A percentile compares a stretch with the other conserved stretches of the same genome.
phyloP scores from a whole-genome alignment of 192 early-diverging fungal species.

The Lobosporangium transversale region DNA sequence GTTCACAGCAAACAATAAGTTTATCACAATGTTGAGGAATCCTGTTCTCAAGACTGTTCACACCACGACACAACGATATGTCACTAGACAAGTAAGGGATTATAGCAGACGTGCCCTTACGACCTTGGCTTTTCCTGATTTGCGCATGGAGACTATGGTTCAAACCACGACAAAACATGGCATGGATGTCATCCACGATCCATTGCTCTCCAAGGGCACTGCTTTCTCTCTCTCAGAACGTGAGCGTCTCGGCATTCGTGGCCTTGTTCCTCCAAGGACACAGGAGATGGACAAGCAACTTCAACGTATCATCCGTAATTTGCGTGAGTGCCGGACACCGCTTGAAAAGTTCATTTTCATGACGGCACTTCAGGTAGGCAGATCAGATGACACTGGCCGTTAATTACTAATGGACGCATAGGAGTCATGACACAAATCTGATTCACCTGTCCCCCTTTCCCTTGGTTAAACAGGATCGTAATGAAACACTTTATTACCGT shows the following conservation, averaged over 20 bases:
- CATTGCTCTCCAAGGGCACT: constrained; percentile 63
- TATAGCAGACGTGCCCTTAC: constrained; percentile 49
- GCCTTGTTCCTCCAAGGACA: constrained; percentile 61
- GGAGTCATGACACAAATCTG: constrained; percentile 18
- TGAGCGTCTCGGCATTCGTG: constrained; percentile 63
- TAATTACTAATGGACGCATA: too few relatives aligned
- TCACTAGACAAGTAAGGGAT: constrained; percentile 26
- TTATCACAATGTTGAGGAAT: constrained; percentile 45
- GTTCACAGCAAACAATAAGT: not conserved
- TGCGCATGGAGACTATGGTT: constrained; percentile 53
- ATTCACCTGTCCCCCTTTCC: not conserved
- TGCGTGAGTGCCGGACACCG: constrained; percentile 58
- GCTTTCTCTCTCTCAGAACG: constrained; percentile 62
- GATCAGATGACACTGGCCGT: too few relatives aligned
- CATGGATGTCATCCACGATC: constrained; percentile 63
- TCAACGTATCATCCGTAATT: constrained; percentile 61
- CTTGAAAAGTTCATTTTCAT: constrained; percentile 64
- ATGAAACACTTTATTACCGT: constrained; percentile 64
- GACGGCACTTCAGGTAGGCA: constrained; percentile 56
- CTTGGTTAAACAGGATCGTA: constrained; percentile 52
- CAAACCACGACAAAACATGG: constrained; percentile 55
- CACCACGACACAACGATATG: constrained; percentile 35
- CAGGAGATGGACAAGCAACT: constrained; percentile 69
- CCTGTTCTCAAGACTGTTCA: constrained; percentile 47
- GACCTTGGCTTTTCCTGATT: constrained; percentile 46